Base-by-base conservation (phyloP, 805 yeast genomes). In the Starmera dryadoides region DNA sequence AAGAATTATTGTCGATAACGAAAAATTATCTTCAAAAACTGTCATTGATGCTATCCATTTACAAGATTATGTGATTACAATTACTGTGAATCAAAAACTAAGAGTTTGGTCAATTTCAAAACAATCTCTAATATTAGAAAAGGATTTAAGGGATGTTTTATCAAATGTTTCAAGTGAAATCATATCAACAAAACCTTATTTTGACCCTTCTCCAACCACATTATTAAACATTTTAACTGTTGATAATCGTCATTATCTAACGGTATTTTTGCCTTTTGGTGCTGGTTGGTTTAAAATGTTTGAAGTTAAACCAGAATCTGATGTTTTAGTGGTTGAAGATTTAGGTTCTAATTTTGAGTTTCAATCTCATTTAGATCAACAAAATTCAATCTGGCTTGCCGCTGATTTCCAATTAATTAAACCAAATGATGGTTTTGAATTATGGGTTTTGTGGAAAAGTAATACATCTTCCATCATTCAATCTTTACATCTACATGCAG, bases 381-480 rank as follows among this genome's bases (percentile, higher is more conserved):
- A 54, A 3, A 59, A 52, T 23, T 55, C 70, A 1, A 55, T 66
- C 16, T 76, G 80, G 80, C 58, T 66, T 30, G 59, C 75, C 33
- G 67, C 70, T 42, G 79, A 75, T 45, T 68, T 65, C 45, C 53
- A 59, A 41, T 47, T 73, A 20, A 40, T 48, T 3, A 40, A 39
- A 7, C n/a, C 40, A 2, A 33, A 34, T 6, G 37, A 41, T 1
- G 30, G 20, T 29, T 39, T 68, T 17, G 59, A 62, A 33, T 44
- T 73, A 3, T 59, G 68, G 53, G 63, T 68, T 1, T 59, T 81
- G 26, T 79, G 86, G 85, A 81, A 80, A 50, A 75, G 84, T 46
- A 80, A 81, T 44, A 68, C 75, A 2, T 67, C 74, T 1, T 71
- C 79, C 12, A 59, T 68, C 31, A 46, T 75, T n/a, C 67, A 68